Evolutionary conservation across 1,284 basidiomycete species (phyloP).

Genomic region (Wolfiporia cocos): DNA sequence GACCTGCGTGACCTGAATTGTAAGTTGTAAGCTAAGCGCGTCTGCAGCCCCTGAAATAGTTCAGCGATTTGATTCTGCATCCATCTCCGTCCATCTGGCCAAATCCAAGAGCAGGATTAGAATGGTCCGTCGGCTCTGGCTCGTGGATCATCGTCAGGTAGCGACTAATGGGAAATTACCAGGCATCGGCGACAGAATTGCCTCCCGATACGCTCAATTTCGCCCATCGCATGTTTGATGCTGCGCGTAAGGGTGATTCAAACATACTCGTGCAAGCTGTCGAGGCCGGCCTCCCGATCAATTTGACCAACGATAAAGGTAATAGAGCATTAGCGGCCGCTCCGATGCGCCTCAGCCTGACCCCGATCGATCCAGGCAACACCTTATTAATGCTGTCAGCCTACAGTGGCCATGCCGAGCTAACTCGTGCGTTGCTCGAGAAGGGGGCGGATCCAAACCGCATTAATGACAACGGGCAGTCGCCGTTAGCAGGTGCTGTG

Average conservation of each 20-base stretch:
- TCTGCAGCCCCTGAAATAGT: too few species aligned
- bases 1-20: too few species aligned
- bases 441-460: constrained; percentile 65
- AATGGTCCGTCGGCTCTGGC: too few species aligned
- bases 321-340: too few species aligned
- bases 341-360: too few species aligned
- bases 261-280: constrained; percentile 52
- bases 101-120: too few species aligned
- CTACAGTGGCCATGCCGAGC: constrained; percentile 66
- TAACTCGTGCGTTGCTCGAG: constrained; percentile 47
- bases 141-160: too few species aligned
- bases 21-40: too few species aligned
- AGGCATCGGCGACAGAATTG: too few species aligned
- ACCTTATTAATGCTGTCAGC: constrained; percentile 80
- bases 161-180: too few species aligned
- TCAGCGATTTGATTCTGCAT: too few species aligned
- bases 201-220: constrained; percentile 55
- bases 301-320: constrained; percentile 74
- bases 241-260: constrained; percentile 58
- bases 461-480: constrained; percentile 72
- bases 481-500: constrained; percentile 78
- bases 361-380: constrained; percentile 42
- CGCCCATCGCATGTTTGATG: constrained; percentile 72
- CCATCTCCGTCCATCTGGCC: too few species aligned
- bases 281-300: constrained; percentile 69